Evolutionary conservation across 257 asterid genomes (phyloP).

Genomic region (Henckelia pumila): DNA sequence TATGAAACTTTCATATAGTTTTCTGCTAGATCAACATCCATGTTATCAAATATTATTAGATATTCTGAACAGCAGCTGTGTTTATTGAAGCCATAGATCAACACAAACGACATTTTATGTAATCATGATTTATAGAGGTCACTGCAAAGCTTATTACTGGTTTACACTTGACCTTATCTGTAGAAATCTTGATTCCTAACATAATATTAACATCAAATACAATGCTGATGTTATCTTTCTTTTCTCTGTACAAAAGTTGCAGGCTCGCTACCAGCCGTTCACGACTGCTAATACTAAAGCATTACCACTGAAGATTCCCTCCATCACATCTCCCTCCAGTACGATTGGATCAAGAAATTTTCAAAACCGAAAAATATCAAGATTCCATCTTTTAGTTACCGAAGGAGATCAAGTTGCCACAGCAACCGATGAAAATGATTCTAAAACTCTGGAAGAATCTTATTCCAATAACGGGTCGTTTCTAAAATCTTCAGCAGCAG

Average conservation of each 20-base stretch:
- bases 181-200: not conserved
- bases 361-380: slow-evolving; percentile 29
- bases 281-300: slow-evolving; percentile 26
- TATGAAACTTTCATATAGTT: too few relatives aligned
- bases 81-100: too few relatives aligned
- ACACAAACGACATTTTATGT: not conserved
- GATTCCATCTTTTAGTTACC: slow-evolving; percentile 37
- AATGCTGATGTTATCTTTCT: not conserved
- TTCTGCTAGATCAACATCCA: not conserved
- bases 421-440: slow-evolving; percentile 36
- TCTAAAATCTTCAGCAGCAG: slow-evolving; percentile 27
- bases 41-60: too few relatives aligned
- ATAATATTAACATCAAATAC: not conserved
- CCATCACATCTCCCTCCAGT: slow-evolving; percentile 26
- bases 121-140: too few relatives aligned
- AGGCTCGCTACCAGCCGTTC: slow-evolving; percentile 48
- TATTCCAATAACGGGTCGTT: slow-evolving; percentile 24
- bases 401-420: slow-evolving; percentile 46
- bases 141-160: too few relatives aligned
- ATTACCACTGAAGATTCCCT: slow-evolving; percentile 28
- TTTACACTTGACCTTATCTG: not conserved
- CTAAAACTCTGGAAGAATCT: slow-evolving; percentile 30
- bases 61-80: not conserved
- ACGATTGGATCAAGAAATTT: slow-evolving; percentile 29
- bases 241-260: slow-evolving; percentile 25